Evolutionary conservation across 805 yeast species (phyloP).

Genomic region (Saturnispora kantuleensis): DNA sequence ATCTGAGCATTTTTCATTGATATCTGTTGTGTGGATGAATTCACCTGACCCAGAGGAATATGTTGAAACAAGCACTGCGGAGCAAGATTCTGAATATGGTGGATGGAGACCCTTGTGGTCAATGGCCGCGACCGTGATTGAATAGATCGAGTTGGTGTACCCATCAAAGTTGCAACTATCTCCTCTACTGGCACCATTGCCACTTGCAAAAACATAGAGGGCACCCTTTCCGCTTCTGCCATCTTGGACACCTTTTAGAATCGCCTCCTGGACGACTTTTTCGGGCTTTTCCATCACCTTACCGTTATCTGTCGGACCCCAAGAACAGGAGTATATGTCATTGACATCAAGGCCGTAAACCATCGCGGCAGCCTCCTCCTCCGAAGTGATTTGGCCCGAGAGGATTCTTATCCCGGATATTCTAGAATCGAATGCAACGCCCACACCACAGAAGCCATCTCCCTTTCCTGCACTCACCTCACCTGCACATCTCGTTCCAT

Average conservation of each 20-base stretch:
- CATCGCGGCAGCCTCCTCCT: constrained; percentile 87
- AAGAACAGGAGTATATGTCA: constrained; percentile 92
- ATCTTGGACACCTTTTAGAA: constrained; percentile 71
- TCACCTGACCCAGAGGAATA: constrained; percentile 88
- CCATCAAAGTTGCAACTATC: constrained; percentile 97
- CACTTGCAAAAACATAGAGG: constrained; percentile 89
- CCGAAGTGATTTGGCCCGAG: constrained; percentile 69
- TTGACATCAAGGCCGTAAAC: constrained; percentile 71
- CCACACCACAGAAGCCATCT: constrained; percentile 88
- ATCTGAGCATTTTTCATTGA: constrained; percentile 56
- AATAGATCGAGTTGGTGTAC: constrained; percentile 89
- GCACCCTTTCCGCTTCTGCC: constrained; percentile 81
- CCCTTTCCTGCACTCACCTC: constrained; percentile 83
- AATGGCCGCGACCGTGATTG: constrained; percentile 90
- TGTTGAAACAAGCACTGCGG: constrained; percentile 90
- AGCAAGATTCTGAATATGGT: constrained; percentile 80
- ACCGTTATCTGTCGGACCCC: constrained; percentile 98
- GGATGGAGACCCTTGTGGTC: constrained; percentile 86
- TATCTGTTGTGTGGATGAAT: constrained; percentile 81
- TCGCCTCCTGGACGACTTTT: constrained; percentile 63
- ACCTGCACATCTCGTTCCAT: constrained; percentile 97
- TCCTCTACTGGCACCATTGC: constrained; percentile 76
- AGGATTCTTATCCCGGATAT: constrained; percentile 88
- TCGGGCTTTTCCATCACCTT: constrained; percentile 79
- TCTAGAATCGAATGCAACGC: constrained; percentile 82